Base-by-base conservation (phyloP, 495 filamentous ascomycete species). In the Penicillium steckii region DNA sequence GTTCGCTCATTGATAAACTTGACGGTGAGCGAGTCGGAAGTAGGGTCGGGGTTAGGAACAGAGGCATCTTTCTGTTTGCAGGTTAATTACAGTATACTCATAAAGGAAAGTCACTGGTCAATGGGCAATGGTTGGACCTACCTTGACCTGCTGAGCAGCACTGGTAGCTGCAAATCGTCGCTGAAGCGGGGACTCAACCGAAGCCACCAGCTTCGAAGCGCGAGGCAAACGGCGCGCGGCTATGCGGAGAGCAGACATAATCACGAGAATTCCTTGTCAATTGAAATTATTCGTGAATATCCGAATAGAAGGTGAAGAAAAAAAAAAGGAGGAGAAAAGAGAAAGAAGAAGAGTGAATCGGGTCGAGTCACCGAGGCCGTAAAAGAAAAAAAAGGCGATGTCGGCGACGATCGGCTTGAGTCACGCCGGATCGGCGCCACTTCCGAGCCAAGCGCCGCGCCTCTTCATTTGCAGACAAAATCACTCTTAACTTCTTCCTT, bases 41-140 rank as follows among this genome's bases (percentile, higher is more conserved):
- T 57, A 9, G 94, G 94, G 66, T 98, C 94, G 19, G 88, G 78
- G 53, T 87, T 89, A 2, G 89, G 79, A 12, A 95, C 67, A 22
- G 74, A 59, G 7, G 82, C 69, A 65, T 89, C 85, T 60, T 80
- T 81, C 82, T 89, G 61, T 15, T 33, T 7, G 2, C 22, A 3
- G 9, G 26, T 65, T 48, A 66, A 48, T 19, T 21, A n/a, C 26
- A 1, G 25, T 8, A 18, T 2, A 2, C 1, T 35, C n/a, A n/a
- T n/a, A n/a, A n/a, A n/a, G n/a, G n/a, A n/a, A n/a, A n/a, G 0
- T 18, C 19, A n/a, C n/a, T 4, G 29, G 29, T 32, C 9, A 32
- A 37, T 37, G 15, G n/a, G n/a, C 15, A 37, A 15, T 15, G n/a
- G 18, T 52, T 2, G 55, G 52, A 44, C 64, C 56, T 8, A 49